These are phyloP conservation scores for Zygotorulaspora florentina DNA, from an alignment of 805 yeast genomes.

Conservation along the genomic window DNA sequence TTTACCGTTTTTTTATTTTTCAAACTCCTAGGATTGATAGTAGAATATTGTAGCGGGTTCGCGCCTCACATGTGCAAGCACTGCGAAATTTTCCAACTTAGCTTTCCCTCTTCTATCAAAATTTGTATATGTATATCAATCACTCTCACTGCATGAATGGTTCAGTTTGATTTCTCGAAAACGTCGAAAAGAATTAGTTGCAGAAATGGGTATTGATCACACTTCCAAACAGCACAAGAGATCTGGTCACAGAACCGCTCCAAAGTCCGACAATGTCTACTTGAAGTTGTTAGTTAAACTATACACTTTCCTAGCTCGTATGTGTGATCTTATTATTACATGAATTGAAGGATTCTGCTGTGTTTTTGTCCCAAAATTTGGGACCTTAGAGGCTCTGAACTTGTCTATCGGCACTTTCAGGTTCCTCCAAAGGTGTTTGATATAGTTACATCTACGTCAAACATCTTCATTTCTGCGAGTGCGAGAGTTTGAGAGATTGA, in stretches of 20 bases:
- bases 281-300: slow-evolving; percentile 95
- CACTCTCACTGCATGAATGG: background rate
- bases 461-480: slow-evolving; percentile 36
- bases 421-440: background rate
- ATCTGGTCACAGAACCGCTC: slow-evolving; percentile 96
- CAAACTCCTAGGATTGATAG: too few relatives aligned
- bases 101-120: too few relatives aligned
- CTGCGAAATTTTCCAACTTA: too few relatives aligned
- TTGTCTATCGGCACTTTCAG: background rate
- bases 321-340: slow-evolving; percentile 42
- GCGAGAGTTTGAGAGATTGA: slow-evolving; percentile 20
- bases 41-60: too few relatives aligned
- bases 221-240: slow-evolving; percentile 93
- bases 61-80: too few relatives aligned
- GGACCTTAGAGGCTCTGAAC: background rate
- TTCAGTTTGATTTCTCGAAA: background rate
- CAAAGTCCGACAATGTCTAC: slow-evolving; percentile 99
- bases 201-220: slow-evolving; percentile 94
- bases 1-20: too few relatives aligned
- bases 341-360: slow-evolving; percentile 26
- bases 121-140: too few relatives aligned
- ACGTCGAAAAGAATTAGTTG: slow-evolving; percentile 1
- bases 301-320: slow-evolving; percentile 99
- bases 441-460: slow-evolving; percentile 3
- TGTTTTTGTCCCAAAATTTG: slow-evolving; percentile 1